A percentile compares a stretch with the other conserved stretches of the same genome.
Conservation (phyloP, 1,284 basidiomycete species). For the Puccinia sorghi region DNA sequence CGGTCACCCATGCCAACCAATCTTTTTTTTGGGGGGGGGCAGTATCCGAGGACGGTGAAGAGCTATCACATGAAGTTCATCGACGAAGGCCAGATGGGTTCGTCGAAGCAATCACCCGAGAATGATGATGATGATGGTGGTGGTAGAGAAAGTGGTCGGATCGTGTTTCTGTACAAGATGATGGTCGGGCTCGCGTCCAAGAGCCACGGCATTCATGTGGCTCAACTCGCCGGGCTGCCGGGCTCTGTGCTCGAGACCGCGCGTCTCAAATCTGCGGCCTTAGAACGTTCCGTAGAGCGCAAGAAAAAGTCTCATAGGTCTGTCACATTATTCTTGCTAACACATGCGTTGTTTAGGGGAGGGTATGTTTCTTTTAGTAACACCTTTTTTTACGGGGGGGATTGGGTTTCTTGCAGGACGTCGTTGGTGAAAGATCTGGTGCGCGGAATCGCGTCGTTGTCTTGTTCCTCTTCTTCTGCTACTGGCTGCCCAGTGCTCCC, state of each 20-base stretch:
- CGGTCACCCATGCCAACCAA: neutral
- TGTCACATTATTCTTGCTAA: neutral
- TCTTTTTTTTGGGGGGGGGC: neutral
- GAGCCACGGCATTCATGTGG: conserved; percentile 57
- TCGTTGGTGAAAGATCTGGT: too few species aligned
- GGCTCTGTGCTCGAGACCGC: neutral
- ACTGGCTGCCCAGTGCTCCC: too few species aligned
- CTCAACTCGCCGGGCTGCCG: conserved; percentile 54
- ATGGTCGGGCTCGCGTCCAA: conserved; percentile 52
- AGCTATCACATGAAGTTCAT: conserved; percentile 41
- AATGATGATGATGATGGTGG: neutral
- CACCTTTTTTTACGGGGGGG: neutral
- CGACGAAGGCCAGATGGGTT: neutral
- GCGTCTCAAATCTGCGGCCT: neutral
- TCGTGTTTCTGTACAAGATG: conserved; percentile 57
- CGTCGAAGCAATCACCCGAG: neutral
- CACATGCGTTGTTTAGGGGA: too few species aligned
- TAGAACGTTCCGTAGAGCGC: neutral
- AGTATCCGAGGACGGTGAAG: conserved; percentile 26
- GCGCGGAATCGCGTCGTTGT: too few species aligned
- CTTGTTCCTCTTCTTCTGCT: too few species aligned
- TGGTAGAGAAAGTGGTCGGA: conserved; percentile 8
- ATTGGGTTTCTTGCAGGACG: too few species aligned
- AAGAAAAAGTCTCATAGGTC: neutral
- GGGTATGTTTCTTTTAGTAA: neutral